Evolutionary conservation across 192 early-diverging fungal species (phyloP), one percentile per base, ranked within the genome.

Genomic region (Jimgerdemannia flammicorona): DNA sequence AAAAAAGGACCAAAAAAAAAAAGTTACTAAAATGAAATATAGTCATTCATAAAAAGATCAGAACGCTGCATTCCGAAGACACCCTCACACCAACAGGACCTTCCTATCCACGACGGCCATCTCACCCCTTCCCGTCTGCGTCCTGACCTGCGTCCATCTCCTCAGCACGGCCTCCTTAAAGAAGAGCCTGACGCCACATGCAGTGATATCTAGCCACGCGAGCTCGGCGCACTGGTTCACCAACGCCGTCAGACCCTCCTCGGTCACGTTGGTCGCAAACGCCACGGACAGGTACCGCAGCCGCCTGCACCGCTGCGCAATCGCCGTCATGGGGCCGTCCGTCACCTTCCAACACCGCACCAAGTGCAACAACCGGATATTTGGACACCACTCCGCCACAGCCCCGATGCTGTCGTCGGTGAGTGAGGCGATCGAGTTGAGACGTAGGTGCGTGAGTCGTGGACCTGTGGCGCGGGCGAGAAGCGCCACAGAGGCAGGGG

Each of bases 291-390:
- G 19, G 40, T 68, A 18, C 29, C 18, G 6, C 67, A 68, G 19
- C 9, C 19, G 6, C 19, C 9, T 7, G 18, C 67, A 68, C 6
- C 40, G 7, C 40, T 10, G 6, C 40, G 67, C 29, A 6, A 68
- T 10, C 1, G 6, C 29, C 9, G 7, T 68, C 9, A 68, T 68
- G 8, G 67, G 19, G 7, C 6, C 29, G 18, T 68, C 40, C 9
- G 67, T 68, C 29, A 68, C 67, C 18, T 41, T 68, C 67, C 67
- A 68, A 19, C 67, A 68, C 19, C 67, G 67, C 18, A 41, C 19
- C 67, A 68, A 9, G 18, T 68, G 67, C 29, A 68, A 19, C 29
- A 68, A 41, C 40, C 40, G 67, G 67, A 68, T 7, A 9, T 68
- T 68, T 9, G 19, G 67, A 18, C 67, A 68, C 29, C 67, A 19